Percentiles rank a stretch among this genome's conserved stretches.
phyloP scores from a whole-genome alignment of 768 basidiomycete species.

The Mycena leptocephala region DNA sequence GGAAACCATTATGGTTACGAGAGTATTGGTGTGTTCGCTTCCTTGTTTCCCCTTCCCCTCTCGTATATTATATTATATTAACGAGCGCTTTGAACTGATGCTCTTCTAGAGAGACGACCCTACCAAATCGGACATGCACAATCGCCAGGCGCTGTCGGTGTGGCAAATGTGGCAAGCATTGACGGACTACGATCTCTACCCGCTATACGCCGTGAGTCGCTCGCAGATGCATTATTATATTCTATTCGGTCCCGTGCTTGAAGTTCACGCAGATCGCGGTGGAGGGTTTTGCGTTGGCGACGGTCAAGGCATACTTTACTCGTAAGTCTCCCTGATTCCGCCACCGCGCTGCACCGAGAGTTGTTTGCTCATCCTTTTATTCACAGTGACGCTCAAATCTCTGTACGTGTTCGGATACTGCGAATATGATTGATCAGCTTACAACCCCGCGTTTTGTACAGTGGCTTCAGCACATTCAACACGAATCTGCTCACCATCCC shows the following conservation, averaged over 20 bases:
- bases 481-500: too few species aligned
- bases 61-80: not conserved
- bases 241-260: not conserved
- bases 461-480: too few species aligned
- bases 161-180: conserved; percentile 10
- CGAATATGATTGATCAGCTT: too few species aligned
- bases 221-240: conserved; percentile 8
- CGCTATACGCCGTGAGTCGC: conserved; percentile 6
- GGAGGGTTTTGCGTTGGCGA: conserved; percentile 9
- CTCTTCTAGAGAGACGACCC: conserved; percentile 9
- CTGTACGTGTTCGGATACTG: too few species aligned
- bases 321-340: conserved; percentile 3
- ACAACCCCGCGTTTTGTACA: too few species aligned
- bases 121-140: conserved; percentile 6
- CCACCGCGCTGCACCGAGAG: too few species aligned
- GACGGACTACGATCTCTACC: conserved; percentile 15
- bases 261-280: conserved; percentile 9
- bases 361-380: too few species aligned
- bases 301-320: conserved; percentile 6
- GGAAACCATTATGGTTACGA: not conserved
- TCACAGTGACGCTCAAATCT: too few species aligned
- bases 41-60: not conserved
- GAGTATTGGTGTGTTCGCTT: not conserved
- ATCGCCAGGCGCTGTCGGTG: conserved; percentile 6
- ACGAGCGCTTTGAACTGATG: not conserved